Evolutionary conservation across 2,329 filamentous ascomycete species (phyloP), one percentile per base, ranked within the genome.

Genomic region (Trichoderma sp.): DNA sequence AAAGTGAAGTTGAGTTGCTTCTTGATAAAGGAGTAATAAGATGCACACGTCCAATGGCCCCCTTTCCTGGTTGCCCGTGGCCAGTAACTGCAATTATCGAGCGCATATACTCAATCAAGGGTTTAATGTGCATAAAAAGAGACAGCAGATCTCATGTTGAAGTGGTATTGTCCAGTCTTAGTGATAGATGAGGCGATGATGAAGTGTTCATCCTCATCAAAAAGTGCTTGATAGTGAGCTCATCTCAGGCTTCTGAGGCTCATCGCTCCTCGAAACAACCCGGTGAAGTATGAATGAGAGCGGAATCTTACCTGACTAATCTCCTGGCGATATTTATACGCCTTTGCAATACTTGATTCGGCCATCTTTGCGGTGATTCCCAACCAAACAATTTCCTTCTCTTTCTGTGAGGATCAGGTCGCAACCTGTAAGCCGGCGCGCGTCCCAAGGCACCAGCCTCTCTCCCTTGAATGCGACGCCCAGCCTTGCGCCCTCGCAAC

Each of bases 301-400:
- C 4, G 24, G 31, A 2, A 16, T 71, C 92, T 86, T 83, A 95
- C 94, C 93, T 97, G 96, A 86, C 98, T 97, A 86, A 99, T 99
- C 89, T 99, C 97, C 87, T 97, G 95, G 84, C 95, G 92, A 85
- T 98, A 99, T 85, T 98, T 98, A 81, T 89, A 90, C 77, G 88
- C 85, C 82, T 90, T 84, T 90, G 92, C 84, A 59, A 85, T 83
- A 76, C 78, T 83, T 71, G 79, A 75, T 59, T 97, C 94, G 79
- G 91, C 89, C 93, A 95, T 95, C 75, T 82, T 76, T 33, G 67
- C 76, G 53, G 53, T n/a, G 16, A 16, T 41, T 53, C n/a, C 24
- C 21, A 65, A 73, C 1, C 16, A 56, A 38, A 2, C 6, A 6
- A 21, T 45, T 56, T 33, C 71, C 60, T 65, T 56, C 71, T 73